These are phyloP conservation scores for Fusarium chaquense DNA, from an alignment of 2,329 filamentous ascomycete genomes.

Conservation along the genomic window DNA sequence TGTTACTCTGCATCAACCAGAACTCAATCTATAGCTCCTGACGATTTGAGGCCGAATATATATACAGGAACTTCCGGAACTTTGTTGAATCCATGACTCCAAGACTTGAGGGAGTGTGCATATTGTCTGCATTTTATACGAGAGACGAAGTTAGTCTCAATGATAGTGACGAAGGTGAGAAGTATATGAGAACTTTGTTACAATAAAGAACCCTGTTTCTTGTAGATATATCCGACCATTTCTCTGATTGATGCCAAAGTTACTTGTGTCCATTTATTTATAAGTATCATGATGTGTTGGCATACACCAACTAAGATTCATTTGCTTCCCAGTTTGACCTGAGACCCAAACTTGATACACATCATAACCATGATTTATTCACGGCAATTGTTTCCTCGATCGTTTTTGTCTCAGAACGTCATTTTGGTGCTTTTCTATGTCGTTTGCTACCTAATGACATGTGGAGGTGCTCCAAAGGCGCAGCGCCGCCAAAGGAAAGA, in stretches of 20 bases:
- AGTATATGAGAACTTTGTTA: background rate
- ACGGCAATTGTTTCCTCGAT: background rate
- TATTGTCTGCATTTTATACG: background rate
- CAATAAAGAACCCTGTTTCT: background rate
- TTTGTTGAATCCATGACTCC: slow-evolving; percentile 9
- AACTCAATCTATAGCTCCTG: background rate
- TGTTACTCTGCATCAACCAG: background rate
- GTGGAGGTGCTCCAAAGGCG: background rate
- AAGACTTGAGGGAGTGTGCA: slow-evolving; percentile 7
- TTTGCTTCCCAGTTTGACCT: background rate
- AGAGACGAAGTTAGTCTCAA: background rate
- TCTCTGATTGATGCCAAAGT: background rate
- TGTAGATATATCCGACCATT: background rate
- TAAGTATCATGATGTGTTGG: background rate
- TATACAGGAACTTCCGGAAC: background rate
- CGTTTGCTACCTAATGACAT: slow-evolving; percentile 27
- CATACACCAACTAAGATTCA: background rate
- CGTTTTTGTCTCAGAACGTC: slow-evolving; percentile 13
- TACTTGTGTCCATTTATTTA: background rate
- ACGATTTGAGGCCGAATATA: slow-evolving; percentile 2
- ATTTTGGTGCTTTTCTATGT: background rate
- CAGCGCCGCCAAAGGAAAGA: background rate
- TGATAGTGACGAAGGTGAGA: background rate
- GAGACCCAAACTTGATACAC: background rate
- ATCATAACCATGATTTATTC: too few species aligned